Conservation (phyloP, 352 stramenopile species). For the Phytophthora melonis region DNA sequence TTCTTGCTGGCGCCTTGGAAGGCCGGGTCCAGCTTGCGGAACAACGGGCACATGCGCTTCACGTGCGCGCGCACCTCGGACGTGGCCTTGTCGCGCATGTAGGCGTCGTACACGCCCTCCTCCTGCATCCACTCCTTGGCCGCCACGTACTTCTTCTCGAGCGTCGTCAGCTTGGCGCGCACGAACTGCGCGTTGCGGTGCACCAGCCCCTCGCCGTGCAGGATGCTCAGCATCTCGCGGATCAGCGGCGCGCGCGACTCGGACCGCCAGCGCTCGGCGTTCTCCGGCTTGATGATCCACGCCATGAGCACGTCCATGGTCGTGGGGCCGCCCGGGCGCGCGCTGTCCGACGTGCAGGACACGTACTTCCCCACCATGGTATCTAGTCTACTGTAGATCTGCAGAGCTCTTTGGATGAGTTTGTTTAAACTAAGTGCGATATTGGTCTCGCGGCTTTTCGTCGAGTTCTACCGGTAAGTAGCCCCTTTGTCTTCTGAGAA, state of each 20-base stretch:
- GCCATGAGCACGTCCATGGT: slow-evolving; percentile 46
- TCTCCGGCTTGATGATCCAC: slow-evolving; percentile 45
- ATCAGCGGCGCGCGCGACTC: slow-evolving; percentile 20
- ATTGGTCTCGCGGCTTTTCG: no score
- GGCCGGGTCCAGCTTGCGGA: slow-evolving; percentile 37
- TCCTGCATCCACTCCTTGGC: slow-evolving; percentile 50
- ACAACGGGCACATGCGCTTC: slow-evolving; percentile 37
- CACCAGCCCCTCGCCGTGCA: slow-evolving; percentile 33
- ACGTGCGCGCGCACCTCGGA: slow-evolving; percentile 46
- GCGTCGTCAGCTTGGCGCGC: slow-evolving; percentile 39
- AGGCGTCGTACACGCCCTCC: slow-evolving; percentile 46
- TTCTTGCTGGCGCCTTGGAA: slow-evolving; percentile 35
- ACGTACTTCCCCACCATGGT: neutral
- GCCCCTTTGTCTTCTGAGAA: no score
- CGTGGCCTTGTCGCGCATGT: slow-evolving; percentile 27
- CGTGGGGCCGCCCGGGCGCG: slow-evolving; percentile 23
- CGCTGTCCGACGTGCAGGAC: slow-evolving; percentile 26
- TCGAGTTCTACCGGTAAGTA: no score
- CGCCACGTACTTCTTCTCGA: slow-evolving; percentile 53
- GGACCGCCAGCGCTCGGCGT: slow-evolving; percentile 47
- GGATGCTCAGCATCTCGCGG: slow-evolving; percentile 40
- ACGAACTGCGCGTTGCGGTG: slow-evolving; percentile 42
- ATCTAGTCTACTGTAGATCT: no score
- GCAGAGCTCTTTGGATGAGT: no score
- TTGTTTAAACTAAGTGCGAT: no score